Evolutionary conservation across 2,329 filamentous ascomycete species (phyloP).

Genomic region (Cladophialophora exuberans): DNA sequence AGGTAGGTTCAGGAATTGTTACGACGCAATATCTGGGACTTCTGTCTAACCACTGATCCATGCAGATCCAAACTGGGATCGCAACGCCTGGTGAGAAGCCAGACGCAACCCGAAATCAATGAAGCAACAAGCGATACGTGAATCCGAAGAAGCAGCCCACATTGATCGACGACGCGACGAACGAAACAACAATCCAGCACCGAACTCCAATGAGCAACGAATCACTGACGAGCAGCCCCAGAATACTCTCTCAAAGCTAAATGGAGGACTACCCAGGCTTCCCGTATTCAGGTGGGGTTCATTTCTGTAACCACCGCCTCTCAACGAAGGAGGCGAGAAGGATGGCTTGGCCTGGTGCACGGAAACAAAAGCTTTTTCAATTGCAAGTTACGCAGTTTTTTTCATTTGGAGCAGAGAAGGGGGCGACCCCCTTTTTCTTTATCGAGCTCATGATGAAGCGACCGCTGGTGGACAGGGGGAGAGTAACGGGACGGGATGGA

Average conservation of each 20-base stretch:
- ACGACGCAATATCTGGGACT: background rate
- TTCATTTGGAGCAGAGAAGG: too few species aligned
- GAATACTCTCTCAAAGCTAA: background rate
- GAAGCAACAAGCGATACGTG: background rate
- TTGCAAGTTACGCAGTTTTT: too few species aligned
- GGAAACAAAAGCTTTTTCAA: too few species aligned
- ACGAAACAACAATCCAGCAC: background rate
- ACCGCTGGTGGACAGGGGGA: too few species aligned
- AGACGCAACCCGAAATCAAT: background rate
- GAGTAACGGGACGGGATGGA: too few species aligned
- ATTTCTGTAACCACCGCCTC: too few species aligned
- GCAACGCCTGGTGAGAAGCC: constrained; percentile 72
- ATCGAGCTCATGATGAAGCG: too few species aligned
- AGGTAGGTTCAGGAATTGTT: constrained; percentile 59
- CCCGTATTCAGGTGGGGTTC: background rate
- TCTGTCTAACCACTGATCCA: background rate
- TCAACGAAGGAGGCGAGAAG: too few species aligned
- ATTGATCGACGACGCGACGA: constrained; percentile 1
- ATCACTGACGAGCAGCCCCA: background rate
- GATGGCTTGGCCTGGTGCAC: too few species aligned
- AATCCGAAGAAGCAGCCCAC: background rate
- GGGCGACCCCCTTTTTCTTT: too few species aligned
- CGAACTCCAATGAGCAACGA: background rate
- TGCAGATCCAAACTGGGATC: constrained; percentile 74
- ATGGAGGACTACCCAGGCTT: background rate